Conservation (phyloP, 2,329 filamentous ascomycete genomes). For the Cercospora brassicicola region DNA sequence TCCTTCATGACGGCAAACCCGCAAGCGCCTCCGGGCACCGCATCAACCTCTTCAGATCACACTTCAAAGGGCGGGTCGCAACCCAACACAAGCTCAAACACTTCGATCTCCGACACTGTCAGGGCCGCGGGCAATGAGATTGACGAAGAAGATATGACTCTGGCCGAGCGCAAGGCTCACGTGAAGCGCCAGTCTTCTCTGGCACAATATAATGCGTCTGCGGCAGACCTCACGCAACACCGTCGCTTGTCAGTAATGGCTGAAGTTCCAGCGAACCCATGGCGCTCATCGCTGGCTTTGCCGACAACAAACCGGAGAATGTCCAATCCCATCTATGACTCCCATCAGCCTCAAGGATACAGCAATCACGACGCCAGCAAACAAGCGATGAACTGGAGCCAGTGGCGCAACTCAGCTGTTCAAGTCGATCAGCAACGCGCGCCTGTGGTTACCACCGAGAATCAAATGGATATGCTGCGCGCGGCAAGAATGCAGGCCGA, state of each 20-base stretch:
- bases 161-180: slow-evolving; percentile 60
- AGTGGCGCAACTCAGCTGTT: slow-evolving; percentile 61
- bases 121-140: slow-evolving; percentile 21
- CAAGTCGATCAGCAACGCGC: slow-evolving; percentile 21
- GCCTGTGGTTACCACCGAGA: slow-evolving; percentile 29
- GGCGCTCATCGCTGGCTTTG: neutral
- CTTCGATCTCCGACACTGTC: slow-evolving; percentile 25
- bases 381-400: slow-evolving; percentile 49
- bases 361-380: slow-evolving; percentile 49
- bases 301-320: slow-evolving; percentile 16
- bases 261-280: slow-evolving; percentile 3
- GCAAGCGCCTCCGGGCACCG: slow-evolving; percentile 30
- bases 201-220: slow-evolving; percentile 12
- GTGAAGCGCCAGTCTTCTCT: slow-evolving; percentile 35
- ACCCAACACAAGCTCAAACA: slow-evolving; percentile 19
- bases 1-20: slow-evolving; percentile 41
- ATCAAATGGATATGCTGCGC: slow-evolving; percentile 53
- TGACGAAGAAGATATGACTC: slow-evolving; percentile 67
- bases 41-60: slow-evolving; percentile 16
- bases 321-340: slow-evolving; percentile 48
- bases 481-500: slow-evolving; percentile 63
- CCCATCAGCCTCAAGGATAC: slow-evolving; percentile 56
- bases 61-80: slow-evolving; percentile 12
- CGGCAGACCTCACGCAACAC: slow-evolving; percentile 9
- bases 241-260: slow-evolving; percentile 11